phyloP scores from a whole-genome alignment of 139 green algal species.

The Mesotaenium endlicherianum region DNA sequence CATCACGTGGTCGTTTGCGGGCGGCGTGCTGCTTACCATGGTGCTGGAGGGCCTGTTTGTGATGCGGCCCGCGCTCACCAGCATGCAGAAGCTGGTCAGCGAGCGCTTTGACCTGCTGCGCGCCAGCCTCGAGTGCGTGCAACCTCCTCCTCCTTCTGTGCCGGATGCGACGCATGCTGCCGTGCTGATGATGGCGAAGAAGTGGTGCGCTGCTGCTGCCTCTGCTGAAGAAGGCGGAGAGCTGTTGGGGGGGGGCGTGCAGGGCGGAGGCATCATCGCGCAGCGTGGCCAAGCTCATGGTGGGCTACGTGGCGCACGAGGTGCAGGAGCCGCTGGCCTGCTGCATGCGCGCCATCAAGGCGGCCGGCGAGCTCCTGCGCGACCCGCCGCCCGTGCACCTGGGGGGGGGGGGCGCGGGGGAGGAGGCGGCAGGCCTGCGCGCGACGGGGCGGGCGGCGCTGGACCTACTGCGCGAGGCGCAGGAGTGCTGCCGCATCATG shows the following conservation, averaged over 20 bases:
- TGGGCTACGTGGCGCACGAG: conserved; percentile 20
- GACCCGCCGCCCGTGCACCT: too few relatives aligned
- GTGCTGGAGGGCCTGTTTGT: conserved; percentile 28
- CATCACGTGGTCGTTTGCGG: conserved; percentile 18
- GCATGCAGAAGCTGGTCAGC: conserved; percentile 12
- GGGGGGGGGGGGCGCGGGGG: not conserved
- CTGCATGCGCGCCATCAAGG: not conserved
- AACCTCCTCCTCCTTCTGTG: not conserved
- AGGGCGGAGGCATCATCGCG: not conserved
- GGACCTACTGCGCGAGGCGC: not conserved
- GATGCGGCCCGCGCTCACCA: not conserved
- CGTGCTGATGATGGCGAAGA: too few relatives aligned
- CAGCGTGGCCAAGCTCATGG: not conserved
- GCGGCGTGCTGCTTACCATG: not conserved
- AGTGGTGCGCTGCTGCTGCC: too few relatives aligned
- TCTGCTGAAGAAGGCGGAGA: too few relatives aligned
- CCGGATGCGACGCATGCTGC: too few relatives aligned
- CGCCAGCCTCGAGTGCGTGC: conserved; percentile 31
- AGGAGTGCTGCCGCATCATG: conserved; percentile 20
- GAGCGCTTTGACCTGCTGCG: conserved; percentile 38
- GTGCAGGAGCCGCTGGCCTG: not conserved
- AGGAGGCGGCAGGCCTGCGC: not conserved
- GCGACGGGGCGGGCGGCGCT: not conserved
- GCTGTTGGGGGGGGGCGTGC: not conserved
- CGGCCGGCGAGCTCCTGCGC: not conserved